phyloP scores from a whole-genome alignment of 2,329 filamentous ascomycete genomes.

The Thielaviopsis euricoi region DNA sequence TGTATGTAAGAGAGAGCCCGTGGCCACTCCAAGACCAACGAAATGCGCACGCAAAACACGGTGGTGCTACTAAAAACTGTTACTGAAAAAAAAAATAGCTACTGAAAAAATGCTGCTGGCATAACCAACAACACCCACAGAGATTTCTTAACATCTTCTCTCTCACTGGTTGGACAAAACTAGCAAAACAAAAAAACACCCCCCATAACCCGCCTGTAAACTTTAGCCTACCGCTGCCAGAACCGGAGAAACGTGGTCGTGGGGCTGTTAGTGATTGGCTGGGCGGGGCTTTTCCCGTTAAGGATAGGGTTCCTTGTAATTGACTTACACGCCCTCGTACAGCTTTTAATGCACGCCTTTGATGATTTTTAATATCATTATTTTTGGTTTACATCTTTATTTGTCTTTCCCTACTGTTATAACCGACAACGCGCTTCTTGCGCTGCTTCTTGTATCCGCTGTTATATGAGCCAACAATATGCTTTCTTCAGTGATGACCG shows the following conservation, averaged over 20 bases:
- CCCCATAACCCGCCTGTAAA: background rate
- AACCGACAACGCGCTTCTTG: too few species aligned
- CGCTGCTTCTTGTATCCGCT: too few species aligned
- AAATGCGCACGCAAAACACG: background rate
- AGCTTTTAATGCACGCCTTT: background rate
- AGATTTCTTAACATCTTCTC: background rate
- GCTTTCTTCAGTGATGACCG: too few species aligned
- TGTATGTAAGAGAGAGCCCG: background rate
- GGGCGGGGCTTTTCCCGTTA: background rate
- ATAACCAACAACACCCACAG: too few species aligned
- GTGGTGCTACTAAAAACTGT: too few species aligned
- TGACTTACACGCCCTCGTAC: constrained; percentile 3
- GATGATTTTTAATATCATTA: too few species aligned
- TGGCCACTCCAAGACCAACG: background rate
- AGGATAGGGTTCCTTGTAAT: background rate
- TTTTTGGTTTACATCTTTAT: too few species aligned
- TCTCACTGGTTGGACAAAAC: background rate
- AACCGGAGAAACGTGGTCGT: constrained; percentile 1
- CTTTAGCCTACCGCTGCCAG: background rate
- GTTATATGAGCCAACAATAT: too few species aligned
- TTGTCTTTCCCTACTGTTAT: too few species aligned
- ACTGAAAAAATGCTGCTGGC: background rate
- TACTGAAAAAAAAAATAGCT: background rate
- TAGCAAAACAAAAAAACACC: too few species aligned
- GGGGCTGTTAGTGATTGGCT: background rate